These are phyloP conservation scores for Neurospora sp. DNA, from an alignment of 495 filamentous ascomycete species.

Conservation along the genomic window DNA sequence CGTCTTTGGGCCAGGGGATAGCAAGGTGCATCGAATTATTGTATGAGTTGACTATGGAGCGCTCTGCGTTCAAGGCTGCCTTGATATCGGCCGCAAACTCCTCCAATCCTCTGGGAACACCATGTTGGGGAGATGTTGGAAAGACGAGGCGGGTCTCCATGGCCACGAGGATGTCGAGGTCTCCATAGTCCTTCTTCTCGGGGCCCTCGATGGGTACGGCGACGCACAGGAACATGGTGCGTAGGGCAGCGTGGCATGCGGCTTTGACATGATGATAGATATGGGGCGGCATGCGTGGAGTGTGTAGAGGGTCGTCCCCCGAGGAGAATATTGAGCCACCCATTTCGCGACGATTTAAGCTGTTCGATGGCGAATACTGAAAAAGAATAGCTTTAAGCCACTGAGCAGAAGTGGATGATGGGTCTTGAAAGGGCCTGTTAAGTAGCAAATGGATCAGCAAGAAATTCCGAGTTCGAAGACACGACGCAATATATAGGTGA, in stretches of 20 bases:
- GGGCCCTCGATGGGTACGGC: slow-evolving; percentile 45
- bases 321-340: slow-evolving; percentile 47
- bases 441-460: neutral
- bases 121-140: slow-evolving; percentile 1
- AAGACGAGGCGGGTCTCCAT: slow-evolving; percentile 19
- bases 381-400: neutral
- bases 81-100: slow-evolving; percentile 13
- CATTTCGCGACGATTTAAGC: slow-evolving; percentile 27
- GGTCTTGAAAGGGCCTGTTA: neutral
- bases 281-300: slow-evolving; percentile 45
- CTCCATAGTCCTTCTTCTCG: slow-evolving; percentile 44
- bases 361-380: neutral
- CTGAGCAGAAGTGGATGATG: neutral
- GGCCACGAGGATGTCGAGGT: slow-evolving; percentile 50
- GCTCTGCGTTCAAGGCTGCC: slow-evolving; percentile 20
- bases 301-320: slow-evolving; percentile 31
- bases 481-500: neutral
- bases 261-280: slow-evolving; percentile 36
- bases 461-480: neutral
- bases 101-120: neutral
- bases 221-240: slow-evolving; percentile 34
- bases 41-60: slow-evolving; percentile 17
- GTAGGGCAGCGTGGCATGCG: slow-evolving; percentile 30
- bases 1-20: slow-evolving; percentile 36
- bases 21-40: slow-evolving; percentile 30